Percentiles rank a stretch among this genome's conserved stretches.
Conservation (phyloP, 495 filamentous ascomycete genomes). For the Aeminium ludgeri region DNA sequence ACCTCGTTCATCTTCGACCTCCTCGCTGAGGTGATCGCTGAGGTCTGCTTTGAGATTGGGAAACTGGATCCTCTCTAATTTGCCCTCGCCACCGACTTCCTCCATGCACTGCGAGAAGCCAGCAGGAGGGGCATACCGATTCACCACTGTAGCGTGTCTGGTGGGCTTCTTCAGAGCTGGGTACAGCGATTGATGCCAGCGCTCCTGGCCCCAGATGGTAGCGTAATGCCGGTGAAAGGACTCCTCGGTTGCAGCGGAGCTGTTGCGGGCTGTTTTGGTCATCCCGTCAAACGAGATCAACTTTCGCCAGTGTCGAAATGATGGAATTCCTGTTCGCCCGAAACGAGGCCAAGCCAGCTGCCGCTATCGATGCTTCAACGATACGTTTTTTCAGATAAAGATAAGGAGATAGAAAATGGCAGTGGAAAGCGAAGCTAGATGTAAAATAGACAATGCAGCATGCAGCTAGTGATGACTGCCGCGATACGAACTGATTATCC, state of each 20-base stretch:
- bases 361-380: no score
- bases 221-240: conserved; percentile 11
- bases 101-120: background rate
- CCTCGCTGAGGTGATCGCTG: no score
- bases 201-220: conserved; percentile 9
- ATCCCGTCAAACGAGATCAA: background rate
- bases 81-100: background rate
- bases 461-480: no score
- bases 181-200: conserved; percentile 9
- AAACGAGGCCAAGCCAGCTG: no score
- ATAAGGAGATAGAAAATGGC: no score
- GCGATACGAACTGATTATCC: no score
- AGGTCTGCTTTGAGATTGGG: background rate
- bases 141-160: conserved; percentile 6
- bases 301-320: no score
- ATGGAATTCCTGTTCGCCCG: no score
- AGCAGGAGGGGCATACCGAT: conserved; percentile 2
- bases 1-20: no score
- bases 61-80: conserved; percentile 4
- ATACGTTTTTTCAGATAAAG: no score
- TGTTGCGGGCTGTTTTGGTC: conserved; percentile 12
- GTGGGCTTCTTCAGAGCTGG: conserved; percentile 5
- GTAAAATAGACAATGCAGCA: no score
- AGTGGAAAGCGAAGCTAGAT: no score
- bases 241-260: conserved; percentile 4